Evolutionary conservation across 2,329 filamentous ascomycete genomes (phyloP).

Genomic region (Phialemoniopsis sp.): DNA sequence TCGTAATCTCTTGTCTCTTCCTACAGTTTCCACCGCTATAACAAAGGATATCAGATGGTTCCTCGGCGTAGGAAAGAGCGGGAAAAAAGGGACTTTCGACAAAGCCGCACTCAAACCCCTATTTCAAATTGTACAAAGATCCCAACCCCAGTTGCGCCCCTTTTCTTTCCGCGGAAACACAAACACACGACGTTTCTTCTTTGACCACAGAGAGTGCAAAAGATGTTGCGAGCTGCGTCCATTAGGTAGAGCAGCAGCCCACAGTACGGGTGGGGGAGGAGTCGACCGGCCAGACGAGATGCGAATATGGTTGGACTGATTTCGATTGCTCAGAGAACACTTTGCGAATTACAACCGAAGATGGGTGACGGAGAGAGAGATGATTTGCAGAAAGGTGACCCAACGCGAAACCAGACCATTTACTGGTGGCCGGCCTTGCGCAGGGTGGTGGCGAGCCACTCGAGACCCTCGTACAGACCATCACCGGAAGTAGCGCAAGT

Average conservation of each 20-base stretch:
- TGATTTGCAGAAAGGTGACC: conserved; percentile 29
- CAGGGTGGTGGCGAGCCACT: conserved; percentile 83
- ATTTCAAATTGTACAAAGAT: conserved; percentile 29
- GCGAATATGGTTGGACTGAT: conserved; percentile 34
- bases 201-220: conserved; percentile 21
- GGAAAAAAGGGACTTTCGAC: no score
- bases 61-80: no score
- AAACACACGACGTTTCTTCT: conserved; percentile 12
- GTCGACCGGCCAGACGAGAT: conserved; percentile 1
- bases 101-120: conserved; percentile 9
- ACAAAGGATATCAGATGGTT: no score
- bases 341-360: conserved; percentile 57
- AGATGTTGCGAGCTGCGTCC: conserved; percentile 14
- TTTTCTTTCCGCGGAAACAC: conserved; percentile 12
- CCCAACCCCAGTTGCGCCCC: conserved; percentile 27
- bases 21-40: neutral
- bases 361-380: conserved; percentile 23
- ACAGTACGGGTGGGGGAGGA: conserved; percentile 11
- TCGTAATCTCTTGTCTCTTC: conserved; percentile 1
- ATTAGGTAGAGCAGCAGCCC: conserved; percentile 1
- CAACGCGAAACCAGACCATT: conserved; percentile 35
- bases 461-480: conserved; percentile 98
- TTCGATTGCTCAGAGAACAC: conserved; percentile 52
- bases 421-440: conserved; percentile 69
- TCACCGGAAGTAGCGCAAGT: conserved; percentile 98